Base-by-base conservation (phyloP, 1,139 yeast genomes). In the Blastobotrys persicus region DNA sequence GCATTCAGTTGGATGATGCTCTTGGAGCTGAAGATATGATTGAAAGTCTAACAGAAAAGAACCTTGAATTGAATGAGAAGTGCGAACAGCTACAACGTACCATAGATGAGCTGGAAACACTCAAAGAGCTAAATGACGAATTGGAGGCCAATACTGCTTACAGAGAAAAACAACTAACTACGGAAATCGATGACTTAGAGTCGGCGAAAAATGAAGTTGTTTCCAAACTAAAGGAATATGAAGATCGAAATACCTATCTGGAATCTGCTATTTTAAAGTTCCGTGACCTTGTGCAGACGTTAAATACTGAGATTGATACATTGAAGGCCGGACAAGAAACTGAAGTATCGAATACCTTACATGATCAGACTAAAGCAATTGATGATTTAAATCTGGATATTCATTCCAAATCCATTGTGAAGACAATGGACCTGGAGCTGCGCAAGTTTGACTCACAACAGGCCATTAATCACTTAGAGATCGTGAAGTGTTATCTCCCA, bases 81-180 rank as follows among this genome's bases (percentile, higher is more conserved):
- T 68, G 80, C 13, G 60, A 60, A 1, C 63, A 62, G 14, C 65
- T 82, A 35, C 67, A 72, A 41, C 61, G 49, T 9, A 73, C 79
- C 0, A 69, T 84, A 1, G 71, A 71, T 3, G 89, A 86, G 52
- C 69, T 84, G 35, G 82, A 78, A 46, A 82, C 81, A 48, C 63
- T 85, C 18, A 80, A 78, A 52, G 80, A 76, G 41, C 65, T 86
- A 14, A 84, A 81, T 51, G 77, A 73, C 48, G 83, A 83, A 54
- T 68, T 87, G n/a, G 92, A 85, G 52, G 76, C 73, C 12, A 72
- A 72, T 44, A 86, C 81, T 53, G 52, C 65, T 0, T 75, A 73
- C n/a, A 72, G 81, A 0, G 88, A 83, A 55, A 59, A 61, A n/a
- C 84, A 81, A 45, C 69, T 83, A 19, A 66, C 70, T 23, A 58